These are phyloP conservation scores for Alternaria conjuncta DNA, from an alignment of 2,329 filamentous ascomycete species.

Conservation along the genomic window DNA sequence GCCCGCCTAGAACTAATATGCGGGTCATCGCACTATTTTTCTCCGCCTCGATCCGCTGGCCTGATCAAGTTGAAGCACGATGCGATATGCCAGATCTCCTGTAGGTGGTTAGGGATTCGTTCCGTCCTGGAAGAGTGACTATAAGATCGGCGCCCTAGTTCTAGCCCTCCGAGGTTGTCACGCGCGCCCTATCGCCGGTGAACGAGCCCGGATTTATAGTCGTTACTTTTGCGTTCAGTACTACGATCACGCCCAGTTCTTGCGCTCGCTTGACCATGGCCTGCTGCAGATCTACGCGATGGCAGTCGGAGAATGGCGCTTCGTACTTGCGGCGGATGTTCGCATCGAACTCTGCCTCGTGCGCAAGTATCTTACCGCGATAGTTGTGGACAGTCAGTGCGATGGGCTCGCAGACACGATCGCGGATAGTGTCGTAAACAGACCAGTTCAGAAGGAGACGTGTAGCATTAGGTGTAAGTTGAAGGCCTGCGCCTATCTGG, in stretches of 20 bases:
- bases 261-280: constrained; percentile 59
- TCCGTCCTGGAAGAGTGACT: constrained; percentile 45
- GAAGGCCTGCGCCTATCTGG: constrained; percentile 46
- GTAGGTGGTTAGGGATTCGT: constrained; percentile 53
- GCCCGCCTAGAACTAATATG: constrained; percentile 69
- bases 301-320: constrained; percentile 66
- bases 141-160: constrained; percentile 61
- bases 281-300: constrained; percentile 67
- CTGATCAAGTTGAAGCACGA: constrained; percentile 62
- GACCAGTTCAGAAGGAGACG: constrained; percentile 60
- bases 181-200: constrained; percentile 37
- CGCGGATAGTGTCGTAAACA: constrained; percentile 53
- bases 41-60: constrained; percentile 59
- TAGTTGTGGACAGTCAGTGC: constrained; percentile 62
- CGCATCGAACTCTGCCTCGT: constrained; percentile 59
- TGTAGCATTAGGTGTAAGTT: constrained; percentile 51
- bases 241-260: constrained; percentile 60
- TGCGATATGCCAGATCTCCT: constrained; percentile 70
- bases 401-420: constrained; percentile 52
- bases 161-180: constrained; percentile 52
- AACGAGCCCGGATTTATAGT: constrained; percentile 56
- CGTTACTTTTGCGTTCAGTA: constrained; percentile 57
- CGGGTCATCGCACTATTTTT: constrained; percentile 60
- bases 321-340: constrained; percentile 62
- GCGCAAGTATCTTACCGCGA: constrained; percentile 56